Base-by-base conservation (phyloP, 768 basidiomycete species). In the Auricularia cornea region DNA sequence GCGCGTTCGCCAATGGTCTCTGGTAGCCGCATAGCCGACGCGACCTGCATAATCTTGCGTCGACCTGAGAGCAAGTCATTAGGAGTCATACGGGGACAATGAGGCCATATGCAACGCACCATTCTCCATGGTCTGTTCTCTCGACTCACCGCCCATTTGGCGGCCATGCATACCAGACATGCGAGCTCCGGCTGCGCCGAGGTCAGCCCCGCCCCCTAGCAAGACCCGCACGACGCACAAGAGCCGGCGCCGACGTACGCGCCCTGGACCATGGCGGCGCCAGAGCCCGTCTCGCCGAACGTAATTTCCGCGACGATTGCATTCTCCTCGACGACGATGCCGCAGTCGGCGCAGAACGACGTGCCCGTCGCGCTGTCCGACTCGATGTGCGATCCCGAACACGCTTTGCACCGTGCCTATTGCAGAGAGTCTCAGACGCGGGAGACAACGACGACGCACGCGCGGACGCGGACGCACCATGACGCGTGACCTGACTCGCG, bases 221-320 rank as follows among this genome's bases (percentile, higher is more conserved):
- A 10, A 1, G 6, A 20, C 14, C 23, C 4, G 40, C 16, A 23
- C 18, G 11, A 84, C 90, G 73, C 70, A 98, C 95, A 95, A 56
- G 94, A 87, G 62, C 92, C 91, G 69, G 92, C 89, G 0, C 84
- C 91, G 14, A 99, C 93, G 69, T 91, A 97, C 2, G 89, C 87
- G 2, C 97, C 97, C 70, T 95, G 90, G 1, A 97, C 95, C 80
- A 98, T 92, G 1, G 96, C 95, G 3, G 94, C 92, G 29, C 97
- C 97, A 31, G 84, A 82, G 12, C 89, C 83, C 3, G 90, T 90
- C 79, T 99, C 97, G n/a, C 94, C 93, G 68, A 99, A 99, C 1
- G 87, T 86, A 62, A 99, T 85, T 72, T 99, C 97, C 66, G 88
- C 90, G 11, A 98, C 92, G 64, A 98, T 94, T 2, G 89, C 85